Conservation (phyloP, 257 asterid genomes). For the Osmanthus fragrans region DNA sequence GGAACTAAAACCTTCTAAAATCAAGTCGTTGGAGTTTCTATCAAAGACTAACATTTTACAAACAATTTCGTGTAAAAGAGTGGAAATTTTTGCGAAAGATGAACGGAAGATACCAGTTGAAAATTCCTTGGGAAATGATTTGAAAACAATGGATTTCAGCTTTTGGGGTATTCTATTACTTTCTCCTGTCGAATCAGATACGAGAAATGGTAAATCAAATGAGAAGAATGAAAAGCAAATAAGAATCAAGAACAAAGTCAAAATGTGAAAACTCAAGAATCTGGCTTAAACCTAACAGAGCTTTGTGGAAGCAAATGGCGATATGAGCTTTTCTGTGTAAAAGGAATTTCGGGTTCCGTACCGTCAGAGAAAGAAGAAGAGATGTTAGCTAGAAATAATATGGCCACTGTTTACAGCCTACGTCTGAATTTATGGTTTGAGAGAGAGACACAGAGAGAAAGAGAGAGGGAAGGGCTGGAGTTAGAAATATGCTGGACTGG, state of each 20-base stretch:
- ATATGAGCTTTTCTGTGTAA: constrained; percentile 2
- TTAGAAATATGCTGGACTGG: neutral
- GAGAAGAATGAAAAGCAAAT: neutral
- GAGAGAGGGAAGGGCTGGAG: too few species aligned
- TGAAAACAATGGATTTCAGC: neutral
- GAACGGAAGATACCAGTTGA: neutral
- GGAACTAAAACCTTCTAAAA: neutral
- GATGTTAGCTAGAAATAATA: neutral
- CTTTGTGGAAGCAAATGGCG: neutral
- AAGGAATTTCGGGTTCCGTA: constrained; percentile 11
- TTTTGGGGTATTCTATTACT: neutral
- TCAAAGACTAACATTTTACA: constrained; percentile 32
- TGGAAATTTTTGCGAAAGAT: neutral
- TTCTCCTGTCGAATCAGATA: constrained; percentile 23
- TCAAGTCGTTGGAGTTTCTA: constrained; percentile 33
- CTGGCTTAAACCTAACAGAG: neutral
- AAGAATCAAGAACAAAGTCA: constrained; percentile 20
- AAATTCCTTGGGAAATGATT: neutral
- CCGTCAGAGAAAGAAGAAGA: neutral
- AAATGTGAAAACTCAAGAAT: neutral
- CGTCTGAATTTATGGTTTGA: neutral
- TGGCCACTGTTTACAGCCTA: neutral
- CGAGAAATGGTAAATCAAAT: constrained; percentile 1
- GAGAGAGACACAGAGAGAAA: too few species aligned
- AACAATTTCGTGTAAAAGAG: constrained; percentile 22